phyloP scores from a whole-genome alignment of 345 rosid genomes.

The Gossypium rotundifolium region DNA sequence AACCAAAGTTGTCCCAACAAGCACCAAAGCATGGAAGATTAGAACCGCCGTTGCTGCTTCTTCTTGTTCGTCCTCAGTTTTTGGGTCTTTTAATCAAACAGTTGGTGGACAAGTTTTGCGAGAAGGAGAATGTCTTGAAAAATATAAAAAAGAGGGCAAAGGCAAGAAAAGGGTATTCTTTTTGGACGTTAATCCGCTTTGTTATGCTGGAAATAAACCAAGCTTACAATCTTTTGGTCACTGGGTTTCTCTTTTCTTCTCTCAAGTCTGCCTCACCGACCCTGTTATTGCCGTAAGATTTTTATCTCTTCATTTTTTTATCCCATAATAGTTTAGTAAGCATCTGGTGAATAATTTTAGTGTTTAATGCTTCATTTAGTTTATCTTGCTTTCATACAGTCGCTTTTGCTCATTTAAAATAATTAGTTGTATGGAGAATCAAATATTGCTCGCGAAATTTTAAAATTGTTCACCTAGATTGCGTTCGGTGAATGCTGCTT shows the following conservation, averaged over 20 bases:
- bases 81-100: conserved; percentile 47
- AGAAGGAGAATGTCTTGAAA: conserved; percentile 10
- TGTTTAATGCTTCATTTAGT: neutral
- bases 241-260: conserved; percentile 84
- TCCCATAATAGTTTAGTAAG: too few relatives aligned
- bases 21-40: conserved; percentile 3
- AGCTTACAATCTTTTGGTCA: conserved; percentile 61
- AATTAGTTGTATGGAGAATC: too few relatives aligned
- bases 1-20: neutral
- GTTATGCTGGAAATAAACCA: conserved; percentile 74
- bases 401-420: neutral
- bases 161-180: conserved; percentile 73
- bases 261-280: conserved; percentile 68
- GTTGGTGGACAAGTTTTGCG: conserved; percentile 23
- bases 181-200: conserved; percentile 83
- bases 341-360: too few relatives aligned
- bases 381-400: neutral
- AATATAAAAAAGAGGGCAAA: conserved; percentile 17
- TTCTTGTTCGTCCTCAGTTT: conserved; percentile 1
- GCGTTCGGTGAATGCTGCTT: neutral
- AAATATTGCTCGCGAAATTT: too few relatives aligned
- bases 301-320: neutral
- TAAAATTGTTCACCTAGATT: too few relatives aligned
- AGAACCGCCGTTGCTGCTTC: neutral
- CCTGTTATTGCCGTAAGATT: conserved; percentile 80